Conservation (phyloP, 2,329 filamentous ascomycete genomes). For the Alternaria longipes region DNA sequence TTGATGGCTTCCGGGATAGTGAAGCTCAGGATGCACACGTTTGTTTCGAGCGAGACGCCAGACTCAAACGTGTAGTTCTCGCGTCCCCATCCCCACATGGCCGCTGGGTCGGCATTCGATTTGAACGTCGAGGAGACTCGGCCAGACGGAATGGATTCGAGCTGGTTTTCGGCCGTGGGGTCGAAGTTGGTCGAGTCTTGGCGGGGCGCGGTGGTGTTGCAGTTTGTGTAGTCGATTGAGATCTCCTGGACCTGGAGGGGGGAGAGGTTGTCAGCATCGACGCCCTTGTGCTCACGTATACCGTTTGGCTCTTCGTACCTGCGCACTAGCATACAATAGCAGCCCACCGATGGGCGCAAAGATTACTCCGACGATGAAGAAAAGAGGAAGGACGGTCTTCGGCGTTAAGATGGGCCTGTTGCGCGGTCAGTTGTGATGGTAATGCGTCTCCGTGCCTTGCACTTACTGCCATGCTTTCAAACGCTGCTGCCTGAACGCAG, state of each 20-base stretch:
- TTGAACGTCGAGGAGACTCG: slow-evolving; percentile 78
- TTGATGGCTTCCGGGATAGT: slow-evolving; percentile 79
- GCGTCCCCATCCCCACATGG: slow-evolving; percentile 45
- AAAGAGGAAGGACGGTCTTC: slow-evolving; percentile 89
- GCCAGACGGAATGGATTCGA: slow-evolving; percentile 63
- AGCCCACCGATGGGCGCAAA: slow-evolving; percentile 92
- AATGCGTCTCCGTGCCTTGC: neutral
- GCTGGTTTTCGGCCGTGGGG: slow-evolving; percentile 36
- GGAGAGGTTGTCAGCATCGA: slow-evolving; percentile 15
- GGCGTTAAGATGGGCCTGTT: slow-evolving; percentile 89
- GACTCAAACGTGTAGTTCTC: slow-evolving; percentile 51
- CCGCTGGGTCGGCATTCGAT: slow-evolving; percentile 50
- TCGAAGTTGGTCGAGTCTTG: slow-evolving; percentile 29
- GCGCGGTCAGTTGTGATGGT: slow-evolving; percentile 49
- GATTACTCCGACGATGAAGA: slow-evolving; percentile 89
- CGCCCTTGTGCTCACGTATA: neutral
- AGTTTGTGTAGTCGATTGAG: slow-evolving; percentile 88
- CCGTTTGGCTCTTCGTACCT: slow-evolving; percentile 62
- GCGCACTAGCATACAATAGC: slow-evolving; percentile 83
- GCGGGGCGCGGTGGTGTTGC: slow-evolving; percentile 66
- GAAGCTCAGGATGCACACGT: slow-evolving; percentile 78
- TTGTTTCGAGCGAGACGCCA: slow-evolving; percentile 45
- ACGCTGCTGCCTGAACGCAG: slow-evolving; percentile 94
- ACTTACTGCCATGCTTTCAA: slow-evolving; percentile 98
- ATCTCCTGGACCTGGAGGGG: slow-evolving; percentile 81